Percentiles rank a stretch among this genome's conserved stretches.
phyloP scores from a whole-genome alignment of 164 flowering plant species.

The Stephania yunnanensis region DNA sequence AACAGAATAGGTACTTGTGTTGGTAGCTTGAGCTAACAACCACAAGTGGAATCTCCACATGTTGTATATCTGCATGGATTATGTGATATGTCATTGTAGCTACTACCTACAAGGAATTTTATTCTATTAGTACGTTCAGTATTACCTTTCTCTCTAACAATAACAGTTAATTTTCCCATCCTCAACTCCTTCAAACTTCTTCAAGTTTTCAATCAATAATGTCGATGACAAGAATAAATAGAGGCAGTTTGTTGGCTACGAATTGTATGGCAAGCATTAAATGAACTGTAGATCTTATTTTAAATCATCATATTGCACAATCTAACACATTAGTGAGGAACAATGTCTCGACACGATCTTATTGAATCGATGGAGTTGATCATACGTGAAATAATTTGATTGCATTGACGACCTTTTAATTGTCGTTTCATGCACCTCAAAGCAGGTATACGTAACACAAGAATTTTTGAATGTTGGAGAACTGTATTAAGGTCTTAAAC shows the following conservation, averaged over 20 bases:
- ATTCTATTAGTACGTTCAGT: not conserved
- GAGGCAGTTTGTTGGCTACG: too few species aligned
- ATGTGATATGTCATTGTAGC: slow-evolving; percentile 81
- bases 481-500: not conserved
- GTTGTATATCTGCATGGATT: slow-evolving; percentile 70
- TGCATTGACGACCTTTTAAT: too few species aligned
- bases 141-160: not conserved
- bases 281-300: too few species aligned
- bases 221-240: too few species aligned
- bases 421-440: too few species aligned
- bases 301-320: too few species aligned
- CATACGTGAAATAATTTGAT: too few species aligned
- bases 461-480: too few species aligned
- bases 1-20: slow-evolving; percentile 41
- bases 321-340: not conserved
- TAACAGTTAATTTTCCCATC: not conserved
- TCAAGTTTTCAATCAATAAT: not conserved
- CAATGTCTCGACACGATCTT: not conserved
- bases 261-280: too few species aligned
- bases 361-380: too few species aligned
- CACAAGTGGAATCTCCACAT: slow-evolving; percentile 86
- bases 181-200: not conserved
- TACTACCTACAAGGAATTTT: slow-evolving; percentile 42
- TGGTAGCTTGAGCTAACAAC: slow-evolving; percentile 61
- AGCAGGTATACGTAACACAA: too few species aligned